Conservation (phyloP, 2,329 filamentous ascomycete species). For the Pseudogymnoascus sp. region DNA sequence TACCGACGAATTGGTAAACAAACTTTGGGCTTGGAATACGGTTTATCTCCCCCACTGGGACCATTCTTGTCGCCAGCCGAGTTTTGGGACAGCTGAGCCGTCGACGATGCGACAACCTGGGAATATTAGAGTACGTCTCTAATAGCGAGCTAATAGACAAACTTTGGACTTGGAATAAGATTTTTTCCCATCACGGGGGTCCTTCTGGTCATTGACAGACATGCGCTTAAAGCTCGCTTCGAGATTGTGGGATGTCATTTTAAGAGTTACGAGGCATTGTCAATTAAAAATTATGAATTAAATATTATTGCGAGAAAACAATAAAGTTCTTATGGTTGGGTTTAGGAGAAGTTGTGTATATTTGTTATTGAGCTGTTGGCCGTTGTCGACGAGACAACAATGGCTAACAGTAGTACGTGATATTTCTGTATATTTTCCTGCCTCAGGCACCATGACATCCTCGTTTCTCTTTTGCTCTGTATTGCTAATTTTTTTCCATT, state of each 20-base stretch:
- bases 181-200: not conserved
- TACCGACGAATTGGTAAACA: not conserved
- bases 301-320: not conserved
- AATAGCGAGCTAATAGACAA: not conserved
- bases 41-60: not conserved
- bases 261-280: not conserved
- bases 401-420: not conserved
- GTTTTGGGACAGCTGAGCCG: not conserved
- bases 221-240: not conserved
- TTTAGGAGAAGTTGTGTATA: not conserved
- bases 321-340: not conserved
- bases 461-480: not conserved
- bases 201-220: not conserved
- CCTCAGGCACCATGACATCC: not conserved
- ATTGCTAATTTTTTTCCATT: not conserved
- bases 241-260: not conserved
- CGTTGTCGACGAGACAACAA: not conserved
- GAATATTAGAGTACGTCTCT: not conserved
- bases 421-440: not conserved
- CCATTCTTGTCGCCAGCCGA: not conserved
- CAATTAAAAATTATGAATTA: not conserved
- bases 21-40: not conserved
- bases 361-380: not conserved
- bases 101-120: not conserved
- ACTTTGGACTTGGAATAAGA: not conserved